Evolutionary conservation across 2,329 filamentous ascomycete genomes (phyloP), one percentile per base, ranked within the genome.

Genomic region (Trematosphaeria pertusa): DNA sequence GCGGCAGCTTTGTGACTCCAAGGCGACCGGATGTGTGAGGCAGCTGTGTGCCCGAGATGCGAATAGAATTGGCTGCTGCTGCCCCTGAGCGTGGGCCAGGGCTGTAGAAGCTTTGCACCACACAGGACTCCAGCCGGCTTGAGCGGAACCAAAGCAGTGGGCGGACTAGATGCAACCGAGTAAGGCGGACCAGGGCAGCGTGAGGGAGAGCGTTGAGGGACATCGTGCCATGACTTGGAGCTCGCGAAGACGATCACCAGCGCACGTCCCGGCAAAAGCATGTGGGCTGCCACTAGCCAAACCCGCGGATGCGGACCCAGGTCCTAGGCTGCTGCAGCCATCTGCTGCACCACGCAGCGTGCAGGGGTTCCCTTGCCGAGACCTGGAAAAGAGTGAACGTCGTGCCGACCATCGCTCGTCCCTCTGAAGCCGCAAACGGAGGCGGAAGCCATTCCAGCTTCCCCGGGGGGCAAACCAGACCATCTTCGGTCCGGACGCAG

Each of bases 41-140:
- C 55, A 39, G 50, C 46, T 59, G 50, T 59, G 54, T 46, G 55
- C 47, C 56, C 58, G 50, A 58, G 54, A 43, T 39, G 50, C 50
- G 48, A 50, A 54, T 48, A 44, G 37, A 43, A 37, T 34, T 20
- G 43, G 35, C 48, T 35, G 28, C 39, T 42, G 47, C 60, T 56
- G 55, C 65, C 64, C 66, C 66, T 71, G 67, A 69, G 54, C 61
- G 62, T 58, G 59, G 65, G 62, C 59, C 62, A 62, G 62, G 65
- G 65, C 57, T 54, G 56, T 57, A 54, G 59, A 62, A 62, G 62
- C 59, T 62, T 59, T 62, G 50, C 44, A 57, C 39, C 50, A 52
- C 47, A 59, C 54, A 59, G 52, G 49, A 54, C 58, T 52, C 54
- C 51, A 52, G 54, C 52, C 61, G 64, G 68, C 57, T 59, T 64